Evolutionary conservation across 495 filamentous ascomycete genomes (phyloP), one percentile per base, ranked within the genome.

Genomic region (Amorphotheca resinae): DNA sequence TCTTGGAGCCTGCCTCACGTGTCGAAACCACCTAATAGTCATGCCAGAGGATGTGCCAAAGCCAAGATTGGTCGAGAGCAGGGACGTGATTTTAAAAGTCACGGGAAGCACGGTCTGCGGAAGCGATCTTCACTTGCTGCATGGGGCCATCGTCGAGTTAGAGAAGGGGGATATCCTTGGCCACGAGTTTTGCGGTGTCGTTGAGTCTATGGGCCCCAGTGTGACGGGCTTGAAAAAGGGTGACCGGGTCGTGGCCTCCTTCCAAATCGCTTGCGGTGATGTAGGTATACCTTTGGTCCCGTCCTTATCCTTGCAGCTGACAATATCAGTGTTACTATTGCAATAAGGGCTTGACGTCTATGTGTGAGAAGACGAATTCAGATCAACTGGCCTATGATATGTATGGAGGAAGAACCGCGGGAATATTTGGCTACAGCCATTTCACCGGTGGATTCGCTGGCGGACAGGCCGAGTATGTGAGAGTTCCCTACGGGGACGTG

Each of bases 391-490:
- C 71, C 38, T 76, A 82, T 50, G 72, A 65, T 36, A 75, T 95
- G 40, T 93, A 84, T 47, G 82, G 80, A 9, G 66, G 69, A 7
- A 66, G 68, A 15, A 84, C 82, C 0, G 82, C 84, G 1, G 85
- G 84, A 51, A 75, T 77, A 60, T 84, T 82, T 49, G 78, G 79
- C 0, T 84, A 82, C 59, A 71, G 66, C n/a, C 79, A 76, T 50
- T 83, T 94, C 54, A 84, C 82, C 0, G 86, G 87, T 2, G 88
- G 88, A 2, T 95, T 87, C 55, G 84, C 87, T 9, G 87, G 87
- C 32, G 85, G 87, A 0, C 87, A 93, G 56, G 82, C 87, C 8
- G 88, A 95, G 59, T 93, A 87, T 45, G 75, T 84, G 7, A 76
- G 88, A 0, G 84, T 93, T 8, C 87, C 88, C 0, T 73, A 76